Evolutionary conservation across 129 eudicot species (phyloP), one percentile per base, ranked within the genome.

Genomic region (Tanacetum coccineum): DNA sequence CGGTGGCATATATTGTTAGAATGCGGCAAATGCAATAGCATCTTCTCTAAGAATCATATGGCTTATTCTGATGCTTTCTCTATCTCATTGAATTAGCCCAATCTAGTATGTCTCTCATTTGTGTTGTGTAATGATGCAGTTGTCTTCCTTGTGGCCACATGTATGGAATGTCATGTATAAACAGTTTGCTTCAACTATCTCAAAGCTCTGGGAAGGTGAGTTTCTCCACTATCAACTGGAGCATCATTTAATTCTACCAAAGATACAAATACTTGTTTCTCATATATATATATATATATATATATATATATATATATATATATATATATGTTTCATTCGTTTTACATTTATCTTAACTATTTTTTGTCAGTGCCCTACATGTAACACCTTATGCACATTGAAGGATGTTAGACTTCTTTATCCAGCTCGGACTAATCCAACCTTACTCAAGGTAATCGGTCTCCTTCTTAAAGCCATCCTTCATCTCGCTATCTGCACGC

Each of bases 91-190:
- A 44, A 44, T 44, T 14, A 13, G 52, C 52, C 51, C 51, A 46
- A 46, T 12, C 4, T 46, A 46, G 51, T 0, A 48, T 48, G 52
- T 13, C 53, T 48, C 53, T 48, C 18, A 48, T 48, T 47, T 11
- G 52, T 46, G 51, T 46, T 46, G 51, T 48, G 53, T 3, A 48
- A 48, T 48, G 53, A 48, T 48, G 18, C 53, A 48, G 53, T 48
- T 48, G 17, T 48, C 53, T 48, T 48, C 53, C 53, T 48, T 48
- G 53, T 48, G 53, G 53, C 17, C 53, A 48, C 17, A 13, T 48
- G 53, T 48, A 48, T 48, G 53, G 53, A 48, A 48, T 48, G 53
- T 48, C 53, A 48, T 48, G 53, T n/a, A 48, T 48, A 48, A 48
- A 48, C 53, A 13, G 17, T 48, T 13, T 0, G 53, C 53, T 48